Conservation (phyloP, 345 rosid genomes). For the Ceriops decandra region DNA sequence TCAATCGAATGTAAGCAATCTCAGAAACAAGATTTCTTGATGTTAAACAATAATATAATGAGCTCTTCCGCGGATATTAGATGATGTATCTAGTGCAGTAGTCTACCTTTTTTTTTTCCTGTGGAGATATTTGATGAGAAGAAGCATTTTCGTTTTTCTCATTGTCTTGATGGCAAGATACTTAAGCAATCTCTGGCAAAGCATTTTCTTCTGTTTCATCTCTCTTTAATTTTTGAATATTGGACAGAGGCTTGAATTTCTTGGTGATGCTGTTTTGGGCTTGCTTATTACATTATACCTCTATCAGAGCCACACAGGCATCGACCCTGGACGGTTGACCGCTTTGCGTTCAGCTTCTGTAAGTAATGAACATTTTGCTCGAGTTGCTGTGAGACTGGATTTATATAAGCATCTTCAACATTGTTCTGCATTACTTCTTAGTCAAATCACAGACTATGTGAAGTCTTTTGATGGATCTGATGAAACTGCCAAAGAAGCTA, state of each 20-base stretch:
- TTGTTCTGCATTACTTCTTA: slow-evolving; percentile 38
- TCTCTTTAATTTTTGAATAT: slow-evolving; percentile 9
- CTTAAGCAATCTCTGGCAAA: neutral
- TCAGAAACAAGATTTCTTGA: neutral
- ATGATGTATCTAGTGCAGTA: neutral
- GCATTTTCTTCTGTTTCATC: neutral
- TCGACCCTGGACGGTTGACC: slow-evolving; percentile 87
- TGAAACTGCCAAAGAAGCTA: slow-evolving; percentile 33
- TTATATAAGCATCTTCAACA: slow-evolving; percentile 64
- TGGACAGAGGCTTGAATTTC: slow-evolving; percentile 89
- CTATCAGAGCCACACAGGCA: slow-evolving; percentile 50
- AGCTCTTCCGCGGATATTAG: neutral
- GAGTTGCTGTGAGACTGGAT: slow-evolving; percentile 51
- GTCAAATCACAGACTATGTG: slow-evolving; percentile 57
- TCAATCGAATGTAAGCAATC: neutral
- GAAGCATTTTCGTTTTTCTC: neutral
- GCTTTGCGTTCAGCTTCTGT: slow-evolving; percentile 88
- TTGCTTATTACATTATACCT: slow-evolving; percentile 77
- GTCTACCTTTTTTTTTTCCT: neutral
- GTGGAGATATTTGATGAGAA: neutral
- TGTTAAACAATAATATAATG: neutral
- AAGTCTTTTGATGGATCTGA: slow-evolving; percentile 37
- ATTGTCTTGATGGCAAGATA: neutral
- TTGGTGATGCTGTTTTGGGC: slow-evolving; percentile 83
- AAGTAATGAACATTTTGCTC: slow-evolving; percentile 79